These are phyloP conservation scores for Pseudonitzschia multistriata DNA, from an alignment of 108 stramenopile genomes.

Conservation along the genomic window DNA sequence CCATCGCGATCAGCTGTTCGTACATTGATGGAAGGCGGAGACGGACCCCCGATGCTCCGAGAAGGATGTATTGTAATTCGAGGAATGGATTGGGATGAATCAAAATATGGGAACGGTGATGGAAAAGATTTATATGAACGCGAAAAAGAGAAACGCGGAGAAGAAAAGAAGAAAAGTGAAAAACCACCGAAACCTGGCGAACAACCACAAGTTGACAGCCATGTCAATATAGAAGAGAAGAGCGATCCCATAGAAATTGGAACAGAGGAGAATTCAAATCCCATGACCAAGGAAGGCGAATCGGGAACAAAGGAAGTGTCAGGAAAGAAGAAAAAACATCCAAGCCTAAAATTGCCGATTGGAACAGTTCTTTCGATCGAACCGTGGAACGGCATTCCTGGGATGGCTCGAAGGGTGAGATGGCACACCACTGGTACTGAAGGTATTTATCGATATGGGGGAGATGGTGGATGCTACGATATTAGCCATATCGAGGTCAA, in stretches of 20 bases:
- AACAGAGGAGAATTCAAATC: conserved; percentile 6
- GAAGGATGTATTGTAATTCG: conserved; percentile 75
- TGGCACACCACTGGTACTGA: conserved; percentile 84
- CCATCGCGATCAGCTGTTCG: conserved; percentile 64
- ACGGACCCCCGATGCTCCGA: conserved; percentile 82
- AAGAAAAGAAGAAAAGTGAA: conserved; percentile 37
- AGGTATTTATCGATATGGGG: conserved; percentile 84
- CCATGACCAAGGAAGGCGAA: conserved; percentile 17
- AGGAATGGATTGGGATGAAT: conserved; percentile 64
- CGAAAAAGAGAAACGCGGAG: conserved; percentile 62
- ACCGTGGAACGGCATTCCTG: conserved; percentile 74
- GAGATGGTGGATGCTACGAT: conserved; percentile 85
- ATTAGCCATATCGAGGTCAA: conserved; percentile 81
- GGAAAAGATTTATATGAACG: conserved; percentile 71
- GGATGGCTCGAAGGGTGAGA: conserved; percentile 63
- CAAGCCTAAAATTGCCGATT: conserved; percentile 69
- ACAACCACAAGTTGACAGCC: conserved; percentile 20
- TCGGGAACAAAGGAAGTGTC: conserved; percentile 11
- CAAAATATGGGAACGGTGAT: conserved; percentile 53
- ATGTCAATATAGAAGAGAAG: conserved; percentile 13
- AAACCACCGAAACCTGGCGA: conserved; percentile 15
- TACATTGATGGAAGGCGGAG: conserved; percentile 83
- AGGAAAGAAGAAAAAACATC: conserved; percentile 60
- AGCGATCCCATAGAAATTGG: conserved; percentile 5
- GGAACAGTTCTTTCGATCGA: conserved; percentile 81